Evolutionary conservation across 305 asterid species (phyloP).

Genomic region (Coffea humblotiana): DNA sequence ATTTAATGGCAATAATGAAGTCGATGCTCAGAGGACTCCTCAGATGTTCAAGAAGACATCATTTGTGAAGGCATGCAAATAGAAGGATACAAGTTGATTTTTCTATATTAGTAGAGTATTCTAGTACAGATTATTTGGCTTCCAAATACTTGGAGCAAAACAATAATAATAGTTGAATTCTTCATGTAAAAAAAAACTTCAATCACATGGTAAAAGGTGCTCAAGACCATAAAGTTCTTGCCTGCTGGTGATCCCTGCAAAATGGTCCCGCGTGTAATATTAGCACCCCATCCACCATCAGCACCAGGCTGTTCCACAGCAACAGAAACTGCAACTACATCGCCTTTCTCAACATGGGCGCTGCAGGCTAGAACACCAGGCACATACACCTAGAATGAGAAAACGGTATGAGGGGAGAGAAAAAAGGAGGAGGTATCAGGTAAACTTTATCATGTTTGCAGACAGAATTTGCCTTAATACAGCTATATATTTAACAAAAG

Average conservation of each 20-base stretch:
- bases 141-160: not conserved
- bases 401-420: too few relatives aligned
- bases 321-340: constrained; percentile 85
- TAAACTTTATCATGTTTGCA: not conserved
- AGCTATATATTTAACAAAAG: not conserved
- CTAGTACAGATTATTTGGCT: not conserved
- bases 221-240: constrained; percentile 28
- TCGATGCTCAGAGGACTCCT: too few relatives aligned
- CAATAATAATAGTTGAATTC: not conserved
- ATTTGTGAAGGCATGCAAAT: not conserved
- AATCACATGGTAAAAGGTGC: not conserved
- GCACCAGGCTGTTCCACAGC: constrained; percentile 76
- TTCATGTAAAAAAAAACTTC: not conserved
- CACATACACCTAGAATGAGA: constrained; percentile 54
- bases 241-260: constrained; percentile 80
- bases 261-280: constrained; percentile 89
- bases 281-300: constrained; percentile 88
- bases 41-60: too few relatives aligned
- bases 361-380: constrained; percentile 99
- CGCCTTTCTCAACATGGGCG: constrained; percentile 94
- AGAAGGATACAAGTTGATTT: not conserved
- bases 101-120: not conserved
- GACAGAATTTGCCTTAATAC: not conserved
- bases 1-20: not conserved
- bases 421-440: too few relatives aligned